Evolutionary conservation across 495 filamentous ascomycete species (phyloP), one percentile per base, ranked within the genome.

Genomic region (Hyaloscypha hepaticicola): DNA sequence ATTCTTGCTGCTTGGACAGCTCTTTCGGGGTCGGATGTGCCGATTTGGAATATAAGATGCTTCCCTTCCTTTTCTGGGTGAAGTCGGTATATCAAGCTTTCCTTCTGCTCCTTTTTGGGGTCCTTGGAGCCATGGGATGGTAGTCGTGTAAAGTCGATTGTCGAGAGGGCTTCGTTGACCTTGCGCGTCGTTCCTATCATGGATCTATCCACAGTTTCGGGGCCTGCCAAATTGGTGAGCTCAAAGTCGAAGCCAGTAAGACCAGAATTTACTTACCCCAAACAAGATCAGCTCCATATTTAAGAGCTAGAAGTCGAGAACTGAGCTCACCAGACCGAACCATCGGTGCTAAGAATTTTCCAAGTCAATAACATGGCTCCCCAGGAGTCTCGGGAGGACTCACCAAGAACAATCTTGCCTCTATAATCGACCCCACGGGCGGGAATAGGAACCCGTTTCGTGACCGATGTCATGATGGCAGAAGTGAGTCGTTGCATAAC

Each of bases 231-330:
- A 52, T 26, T 34, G 11, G 38, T 66, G 34, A 66, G 34, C 12
- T 55, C 55, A 50, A 55, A 58, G 45, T 45, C n/a, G 31, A 29
- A 25, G 31, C 25, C 57, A 29, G 8, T 25, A 2, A 5, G 3
- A 12, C 14, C 48, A n/a, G 49, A 50, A n/a, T 21, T 24, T 45
- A 60, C 75, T 51, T 67, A 87, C 89, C 94, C 95, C 94, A 99
- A 63, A 98, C 95, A 16, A 98, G 83, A 73, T 98, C 95, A 50
- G 96, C 96, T 53, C 95, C 95, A 73, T 99, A 98, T 69, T 96
- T 88, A 22, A 99, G 84, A 7, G 95, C 90, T 4, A 93, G 73
- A 1, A 99, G 83, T 19, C 95, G 87, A 9, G 90, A 92, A 5
- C 96, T 96, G 21, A 97, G 80, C 78, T 99, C 95, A 68, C 96